Evolutionary conservation across 768 basidiomycete genomes (phyloP).

Genomic region (Tricholoma bakamatsutake): DNA sequence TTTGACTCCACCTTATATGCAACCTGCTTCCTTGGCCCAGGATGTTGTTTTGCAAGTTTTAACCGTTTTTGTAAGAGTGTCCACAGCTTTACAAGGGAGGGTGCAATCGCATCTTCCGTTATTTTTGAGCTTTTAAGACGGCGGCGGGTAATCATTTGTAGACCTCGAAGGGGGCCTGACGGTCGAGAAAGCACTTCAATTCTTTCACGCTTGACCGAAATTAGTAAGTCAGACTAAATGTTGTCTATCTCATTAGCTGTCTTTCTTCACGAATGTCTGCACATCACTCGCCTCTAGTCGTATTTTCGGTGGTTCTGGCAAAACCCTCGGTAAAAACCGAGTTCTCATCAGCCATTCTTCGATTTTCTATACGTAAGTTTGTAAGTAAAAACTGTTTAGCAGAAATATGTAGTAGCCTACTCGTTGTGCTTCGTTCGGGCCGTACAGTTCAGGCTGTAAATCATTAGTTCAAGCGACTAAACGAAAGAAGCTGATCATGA

Average conservation of each 20-base stretch:
- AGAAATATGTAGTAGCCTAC: neutral
- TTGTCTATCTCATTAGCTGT: neutral
- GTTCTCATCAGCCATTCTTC: conserved; percentile 8
- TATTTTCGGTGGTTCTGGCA: neutral
- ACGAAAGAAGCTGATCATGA: neutral
- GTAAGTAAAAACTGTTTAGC: neutral
- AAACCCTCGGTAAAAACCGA: conserved; percentile 7
- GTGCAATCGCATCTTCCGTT: neutral
- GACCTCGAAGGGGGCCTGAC: neutral
- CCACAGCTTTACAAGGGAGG: neutral
- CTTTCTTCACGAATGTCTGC: neutral
- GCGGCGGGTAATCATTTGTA: neutral
- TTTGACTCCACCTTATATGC: neutral
- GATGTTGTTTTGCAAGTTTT: neutral
- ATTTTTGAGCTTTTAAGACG: neutral
- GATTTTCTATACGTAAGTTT: conserved; percentile 6
- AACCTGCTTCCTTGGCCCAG: neutral
- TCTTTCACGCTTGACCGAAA: neutral
- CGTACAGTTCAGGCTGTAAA: conserved; percentile 9
- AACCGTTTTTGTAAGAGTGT: neutral
- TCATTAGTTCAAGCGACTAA: neutral
- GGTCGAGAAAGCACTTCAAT: neutral
- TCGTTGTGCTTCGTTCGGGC: conserved; percentile 11
- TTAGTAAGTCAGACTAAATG: neutral
- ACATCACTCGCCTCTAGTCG: neutral